Conservation (phyloP, 352 stramenopile genomes). For the Globisporangium paroecandrum region DNA sequence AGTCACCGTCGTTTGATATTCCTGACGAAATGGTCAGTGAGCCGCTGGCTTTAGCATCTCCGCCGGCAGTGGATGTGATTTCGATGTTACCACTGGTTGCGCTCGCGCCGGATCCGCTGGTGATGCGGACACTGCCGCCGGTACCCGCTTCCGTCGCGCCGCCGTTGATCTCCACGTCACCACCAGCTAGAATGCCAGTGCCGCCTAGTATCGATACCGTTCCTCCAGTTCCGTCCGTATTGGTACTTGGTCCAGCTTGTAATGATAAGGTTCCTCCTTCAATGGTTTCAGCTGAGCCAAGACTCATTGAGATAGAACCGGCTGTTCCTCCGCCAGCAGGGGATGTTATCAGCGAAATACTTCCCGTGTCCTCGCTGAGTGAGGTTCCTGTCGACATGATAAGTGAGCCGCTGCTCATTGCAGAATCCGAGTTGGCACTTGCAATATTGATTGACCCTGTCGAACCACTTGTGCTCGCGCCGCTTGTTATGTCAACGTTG, state of each 20-base stretch:
- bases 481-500: constrained; percentile 23
- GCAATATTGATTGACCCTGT: constrained; percentile 27
- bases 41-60: constrained; percentile 19
- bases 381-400: constrained; percentile 28
- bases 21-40: constrained; percentile 25
- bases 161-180: constrained; percentile 27
- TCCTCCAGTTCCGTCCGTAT: constrained; percentile 25
- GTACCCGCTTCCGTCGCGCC: constrained; percentile 15
- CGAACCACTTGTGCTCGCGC: constrained; percentile 17
- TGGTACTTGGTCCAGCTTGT: constrained; percentile 23
- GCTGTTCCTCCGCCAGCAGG: constrained; percentile 25
- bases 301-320: constrained; percentile 26
- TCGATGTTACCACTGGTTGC: constrained; percentile 23
- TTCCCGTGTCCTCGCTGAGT: constrained; percentile 27
- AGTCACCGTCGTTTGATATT: constrained; percentile 19
- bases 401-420: constrained; percentile 28
- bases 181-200: constrained; percentile 17
- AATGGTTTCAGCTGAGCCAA: constrained; percentile 24
- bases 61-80: constrained; percentile 17
- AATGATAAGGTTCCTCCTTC: constrained; percentile 26
- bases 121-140: constrained; percentile 23
- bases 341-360: constrained; percentile 28
- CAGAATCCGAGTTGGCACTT: constrained; percentile 23
- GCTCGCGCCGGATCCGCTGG: constrained; percentile 23
- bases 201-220: constrained; percentile 23